Evolutionary conservation across 371 early-diverging fungal genomes (phyloP).

Genomic region (Mucor ambiguus): DNA sequence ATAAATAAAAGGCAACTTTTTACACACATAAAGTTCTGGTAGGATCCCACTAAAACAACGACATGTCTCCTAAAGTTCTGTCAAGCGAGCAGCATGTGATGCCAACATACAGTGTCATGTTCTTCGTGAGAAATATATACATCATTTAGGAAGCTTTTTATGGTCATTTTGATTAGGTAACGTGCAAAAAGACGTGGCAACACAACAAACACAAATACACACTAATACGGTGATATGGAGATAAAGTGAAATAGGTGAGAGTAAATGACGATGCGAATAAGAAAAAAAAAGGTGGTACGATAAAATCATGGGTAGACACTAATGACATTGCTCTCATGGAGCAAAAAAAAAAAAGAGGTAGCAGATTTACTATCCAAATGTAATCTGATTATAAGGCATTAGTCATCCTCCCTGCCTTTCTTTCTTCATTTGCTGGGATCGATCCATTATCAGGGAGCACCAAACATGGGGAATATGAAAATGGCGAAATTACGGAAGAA

Average conservation of each 20-base stretch:
- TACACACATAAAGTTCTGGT: background rate
- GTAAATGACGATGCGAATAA: background rate
- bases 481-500: background rate
- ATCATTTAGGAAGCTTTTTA: background rate
- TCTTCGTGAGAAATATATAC: background rate
- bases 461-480: background rate
- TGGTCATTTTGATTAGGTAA: slow-evolving; percentile 2
- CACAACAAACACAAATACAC: background rate
- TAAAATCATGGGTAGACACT: background rate
- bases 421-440: background rate
- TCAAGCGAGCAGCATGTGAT: background rate
- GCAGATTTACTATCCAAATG: background rate
- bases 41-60: background rate
- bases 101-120: background rate
- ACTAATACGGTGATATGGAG: slow-evolving; percentile 4
- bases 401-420: background rate
- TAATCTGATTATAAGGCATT: background rate
- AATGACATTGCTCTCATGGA: background rate
- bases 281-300: background rate
- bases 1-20: background rate
- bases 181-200: background rate
- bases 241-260: background rate
- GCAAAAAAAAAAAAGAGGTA: background rate
- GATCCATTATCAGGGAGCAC: background rate
- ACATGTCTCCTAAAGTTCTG: background rate